Base-by-base conservation (phyloP, 306 rosid genomes). In the Nissolia schottii region DNA sequence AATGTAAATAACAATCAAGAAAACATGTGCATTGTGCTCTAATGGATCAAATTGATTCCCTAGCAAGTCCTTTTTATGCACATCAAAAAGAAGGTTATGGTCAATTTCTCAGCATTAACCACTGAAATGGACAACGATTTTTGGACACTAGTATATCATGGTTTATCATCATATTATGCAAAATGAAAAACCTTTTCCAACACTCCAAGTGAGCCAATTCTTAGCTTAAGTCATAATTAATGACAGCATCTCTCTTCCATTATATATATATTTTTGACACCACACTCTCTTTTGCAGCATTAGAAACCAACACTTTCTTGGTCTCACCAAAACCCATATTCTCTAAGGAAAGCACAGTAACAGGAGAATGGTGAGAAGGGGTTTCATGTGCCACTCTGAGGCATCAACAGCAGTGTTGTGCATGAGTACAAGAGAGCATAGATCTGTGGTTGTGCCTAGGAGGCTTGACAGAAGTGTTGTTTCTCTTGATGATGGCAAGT, bases 391-490 rank as follows among this genome's bases (percentile, higher is more conserved):
- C 79, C 90, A 82, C 4, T 84, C 94, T 65, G 83, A 73, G 29
- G 86, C 83, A 2, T 75, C 94, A 38, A 88, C 91, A 3, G 87
- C 91, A 0, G 87, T 86, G n/a, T 86, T 86, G n/a, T 86, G 94
- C 78, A 70, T 84, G 80, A 63, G 79, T 28, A 51, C 82, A 0
- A 20, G 65, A 0, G 82, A 84, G 59, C 60, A 79, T 13, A 71
- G 85, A 27, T 86, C 94, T 3, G 82, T 70, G 24, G 46, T 88
- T 1, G 66, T 80, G 27, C 85, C 93, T 3, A 77, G 86, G 19
- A 75, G 50, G 69, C 62, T 48, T 45, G 59, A 73, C 28, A 53
- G 68, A 65, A 58, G 24, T 35, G 45, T 50, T 35, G 45, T 50
- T 58, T 59, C 43, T 53, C 32, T 67, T 16, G 76, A 71, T 50